Percentiles rank a stretch among this genome's conserved stretches.
Evolutionary conservation across 441 rosid species (phyloP).

Genomic region (Eutrema salsugineum): DNA sequence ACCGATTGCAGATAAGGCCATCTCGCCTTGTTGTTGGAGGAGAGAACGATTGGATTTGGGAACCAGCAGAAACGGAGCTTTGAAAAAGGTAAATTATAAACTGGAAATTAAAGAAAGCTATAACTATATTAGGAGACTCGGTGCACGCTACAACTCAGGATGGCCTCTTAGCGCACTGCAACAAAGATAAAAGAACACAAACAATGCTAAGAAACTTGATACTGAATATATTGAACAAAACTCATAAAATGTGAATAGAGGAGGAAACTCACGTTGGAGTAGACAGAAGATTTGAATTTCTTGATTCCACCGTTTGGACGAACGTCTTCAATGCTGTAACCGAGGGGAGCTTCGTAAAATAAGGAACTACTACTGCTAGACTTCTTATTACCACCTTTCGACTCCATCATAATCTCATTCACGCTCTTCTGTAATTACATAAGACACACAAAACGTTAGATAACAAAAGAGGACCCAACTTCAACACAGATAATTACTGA

Average conservation of each 20-base stretch:
- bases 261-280: slow-evolving; percentile 44
- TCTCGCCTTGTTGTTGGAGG: slow-evolving; percentile 36
- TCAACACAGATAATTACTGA: background rate
- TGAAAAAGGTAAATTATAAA: slow-evolving; percentile 23
- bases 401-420: slow-evolving; percentile 73
- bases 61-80: slow-evolving; percentile 35
- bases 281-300: slow-evolving; percentile 51
- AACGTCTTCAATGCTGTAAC: slow-evolving; percentile 81
- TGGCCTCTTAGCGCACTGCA: slow-evolving; percentile 73
- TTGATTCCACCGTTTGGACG: slow-evolving; percentile 82
- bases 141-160: slow-evolving; percentile 59
- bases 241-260: background rate
- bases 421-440: slow-evolving; percentile 20
- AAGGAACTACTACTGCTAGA: slow-evolving; percentile 58
- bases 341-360: slow-evolving; percentile 69
- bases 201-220: background rate
- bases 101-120: slow-evolving; percentile 22
- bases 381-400: slow-evolving; percentile 76
- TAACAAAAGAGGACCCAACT: background rate
- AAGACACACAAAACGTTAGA: background rate
- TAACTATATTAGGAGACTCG: slow-evolving; percentile 27
- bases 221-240: background rate
- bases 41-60: slow-evolving; percentile 34
- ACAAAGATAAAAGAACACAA: slow-evolving; percentile 5
- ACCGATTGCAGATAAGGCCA: slow-evolving; percentile 69